Conservation (phyloP, 768 basidiomycete genomes). For the Psilocybe cubensis region DNA sequence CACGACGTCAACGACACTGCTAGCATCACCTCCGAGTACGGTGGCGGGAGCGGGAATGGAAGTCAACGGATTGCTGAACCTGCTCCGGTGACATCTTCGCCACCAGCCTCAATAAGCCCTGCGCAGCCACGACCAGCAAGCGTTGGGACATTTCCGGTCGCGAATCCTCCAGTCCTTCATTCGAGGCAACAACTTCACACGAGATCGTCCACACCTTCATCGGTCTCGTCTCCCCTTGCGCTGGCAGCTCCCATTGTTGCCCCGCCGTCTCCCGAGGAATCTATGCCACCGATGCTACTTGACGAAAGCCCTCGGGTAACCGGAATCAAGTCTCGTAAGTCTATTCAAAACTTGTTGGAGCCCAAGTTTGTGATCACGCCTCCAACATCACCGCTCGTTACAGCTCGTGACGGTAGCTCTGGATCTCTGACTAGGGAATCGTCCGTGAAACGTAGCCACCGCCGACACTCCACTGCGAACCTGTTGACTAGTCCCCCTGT, state of each 20-base stretch:
- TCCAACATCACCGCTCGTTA: slow-evolving; percentile 71
- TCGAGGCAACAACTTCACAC: slow-evolving; percentile 62
- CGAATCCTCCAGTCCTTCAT: slow-evolving; percentile 31
- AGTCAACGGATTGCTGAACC: slow-evolving; percentile 53
- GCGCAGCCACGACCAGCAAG: slow-evolving; percentile 31
- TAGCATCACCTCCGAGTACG: slow-evolving; percentile 70
- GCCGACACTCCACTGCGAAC: slow-evolving; percentile 75
- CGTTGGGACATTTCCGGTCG: slow-evolving; percentile 25
- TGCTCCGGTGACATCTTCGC: slow-evolving; percentile 68
- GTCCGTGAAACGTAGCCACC: slow-evolving; percentile 59
- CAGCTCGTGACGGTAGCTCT: slow-evolving; percentile 39
- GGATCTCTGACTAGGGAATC: slow-evolving; percentile 44
- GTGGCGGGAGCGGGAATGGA: slow-evolving; percentile 49
- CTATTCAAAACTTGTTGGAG: slow-evolving; percentile 64
- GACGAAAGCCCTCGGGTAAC: slow-evolving; percentile 49
- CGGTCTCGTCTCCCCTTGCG: slow-evolving; percentile 85
- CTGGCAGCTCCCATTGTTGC: slow-evolving; percentile 85
- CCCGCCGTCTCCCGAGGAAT: slow-evolving; percentile 59
- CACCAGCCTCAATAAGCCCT: slow-evolving; percentile 41
- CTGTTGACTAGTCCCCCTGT: slow-evolving; percentile 65
- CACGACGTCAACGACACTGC: slow-evolving; percentile 53
- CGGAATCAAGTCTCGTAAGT: slow-evolving; percentile 66
- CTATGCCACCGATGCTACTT: slow-evolving; percentile 66
- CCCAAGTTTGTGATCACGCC: slow-evolving; percentile 75
- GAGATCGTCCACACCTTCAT: slow-evolving; percentile 86